These are phyloP conservation scores for Moesziomyces aphidis DNA, from an alignment of 1,284 basidiomycete genomes.

Conservation along the genomic window DNA sequence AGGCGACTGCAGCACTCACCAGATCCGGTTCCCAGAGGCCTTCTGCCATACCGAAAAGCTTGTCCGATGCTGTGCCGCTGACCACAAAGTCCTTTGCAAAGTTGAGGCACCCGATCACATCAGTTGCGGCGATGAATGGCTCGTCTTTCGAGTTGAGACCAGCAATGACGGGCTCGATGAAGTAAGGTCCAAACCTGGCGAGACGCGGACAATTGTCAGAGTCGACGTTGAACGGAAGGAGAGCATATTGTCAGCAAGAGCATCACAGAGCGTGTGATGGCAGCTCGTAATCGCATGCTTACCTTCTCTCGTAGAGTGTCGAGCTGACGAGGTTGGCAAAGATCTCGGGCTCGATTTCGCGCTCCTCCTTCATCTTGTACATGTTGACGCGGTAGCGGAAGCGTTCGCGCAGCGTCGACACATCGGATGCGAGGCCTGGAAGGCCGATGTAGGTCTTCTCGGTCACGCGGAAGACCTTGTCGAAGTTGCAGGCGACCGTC, in stretches of 20 bases:
- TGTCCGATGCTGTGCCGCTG: conserved; percentile 88
- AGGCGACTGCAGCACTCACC: conserved; percentile 64
- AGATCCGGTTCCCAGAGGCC: conserved; percentile 98
- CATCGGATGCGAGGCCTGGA: conserved; percentile 92
- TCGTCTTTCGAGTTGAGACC: conserved; percentile 82
- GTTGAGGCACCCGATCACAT: conserved; percentile 95
- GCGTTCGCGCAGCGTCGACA: conserved; percentile 79
- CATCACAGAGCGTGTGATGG: no score
- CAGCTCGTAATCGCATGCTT: conserved; percentile 29
- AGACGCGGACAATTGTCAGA: background rate
- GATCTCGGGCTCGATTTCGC: conserved; percentile 94
- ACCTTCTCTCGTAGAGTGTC: conserved; percentile 94
- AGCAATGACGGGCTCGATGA: conserved; percentile 96
- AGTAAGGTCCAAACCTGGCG: conserved; percentile 88
- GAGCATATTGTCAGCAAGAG: background rate
- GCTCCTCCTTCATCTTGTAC: conserved; percentile 99
- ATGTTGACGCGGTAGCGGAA: conserved; percentile 91
- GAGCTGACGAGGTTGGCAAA: conserved; percentile 96
- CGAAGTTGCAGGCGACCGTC: conserved; percentile 90
- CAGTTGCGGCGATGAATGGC: conserved; percentile 95
- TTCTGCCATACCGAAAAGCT: conserved; percentile 97
- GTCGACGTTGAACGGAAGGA: no score
- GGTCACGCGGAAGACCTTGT: conserved; percentile 95
- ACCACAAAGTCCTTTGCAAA: conserved; percentile 98
- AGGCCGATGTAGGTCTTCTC: conserved; percentile 93